Evolutionary conservation across 2,329 filamentous ascomycete species (phyloP).

Genomic region (Pleoardoris graminearum): DNA sequence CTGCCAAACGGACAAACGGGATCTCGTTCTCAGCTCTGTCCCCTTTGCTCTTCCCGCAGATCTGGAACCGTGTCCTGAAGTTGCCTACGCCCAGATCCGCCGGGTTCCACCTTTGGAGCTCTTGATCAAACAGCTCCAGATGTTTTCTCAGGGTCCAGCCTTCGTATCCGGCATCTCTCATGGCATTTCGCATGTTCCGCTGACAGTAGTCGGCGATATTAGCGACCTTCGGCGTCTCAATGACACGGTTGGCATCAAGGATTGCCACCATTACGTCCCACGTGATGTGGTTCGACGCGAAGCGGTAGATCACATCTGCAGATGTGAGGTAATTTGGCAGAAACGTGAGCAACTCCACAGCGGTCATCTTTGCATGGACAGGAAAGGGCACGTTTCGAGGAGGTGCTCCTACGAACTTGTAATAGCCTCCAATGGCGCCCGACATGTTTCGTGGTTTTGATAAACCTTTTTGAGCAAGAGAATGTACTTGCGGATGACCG

Average conservation of each 20-base stretch:
- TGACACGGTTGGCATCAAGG: conserved; percentile 19
- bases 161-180: conserved; percentile 21
- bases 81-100: conserved; percentile 7
- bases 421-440: neutral
- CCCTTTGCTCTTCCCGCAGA: neutral
- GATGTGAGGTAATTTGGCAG: conserved; percentile 26
- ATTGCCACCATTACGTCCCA: conserved; percentile 17
- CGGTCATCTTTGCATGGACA: conserved; percentile 22
- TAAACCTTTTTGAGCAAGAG: no score
- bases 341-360: conserved; percentile 28
- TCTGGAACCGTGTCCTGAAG: conserved; percentile 6
- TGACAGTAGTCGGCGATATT: conserved; percentile 15
- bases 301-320: conserved; percentile 25
- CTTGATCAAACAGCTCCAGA: conserved; percentile 8
- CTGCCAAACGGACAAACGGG: conserved; percentile 6
- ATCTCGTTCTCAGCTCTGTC: neutral
- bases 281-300: conserved; percentile 25
- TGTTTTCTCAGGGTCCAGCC: conserved; percentile 24
- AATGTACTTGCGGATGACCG: no score
- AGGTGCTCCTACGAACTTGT: conserved; percentile 8
- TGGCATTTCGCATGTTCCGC: conserved; percentile 19
- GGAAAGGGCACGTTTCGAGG: conserved; percentile 22
- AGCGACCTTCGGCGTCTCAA: conserved; percentile 11
- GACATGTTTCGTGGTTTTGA: neutral
- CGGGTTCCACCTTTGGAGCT: conserved; percentile 14